These are phyloP conservation scores for Colletotrichum acutatum DNA, from an alignment of 2,329 filamentous ascomycete species.

Conservation along the genomic window DNA sequence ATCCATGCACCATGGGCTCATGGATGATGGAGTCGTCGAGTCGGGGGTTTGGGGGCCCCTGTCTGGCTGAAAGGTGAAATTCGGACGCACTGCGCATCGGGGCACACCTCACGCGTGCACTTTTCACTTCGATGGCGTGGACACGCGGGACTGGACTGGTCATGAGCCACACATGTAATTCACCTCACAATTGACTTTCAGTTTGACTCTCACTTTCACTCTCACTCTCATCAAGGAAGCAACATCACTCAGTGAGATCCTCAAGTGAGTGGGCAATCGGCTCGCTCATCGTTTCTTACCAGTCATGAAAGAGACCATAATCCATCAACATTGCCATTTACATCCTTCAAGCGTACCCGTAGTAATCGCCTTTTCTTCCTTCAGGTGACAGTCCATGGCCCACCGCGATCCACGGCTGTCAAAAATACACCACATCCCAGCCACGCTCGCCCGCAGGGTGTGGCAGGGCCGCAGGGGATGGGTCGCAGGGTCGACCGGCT, in stretches of 20 bases:
- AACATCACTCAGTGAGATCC: background rate
- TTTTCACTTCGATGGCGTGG: background rate
- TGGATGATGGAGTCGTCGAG: background rate
- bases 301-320: background rate
- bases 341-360: background rate
- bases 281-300: background rate
- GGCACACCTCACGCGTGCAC: background rate
- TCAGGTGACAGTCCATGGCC: background rate
- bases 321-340: background rate
- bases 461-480: background rate
- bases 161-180: background rate
- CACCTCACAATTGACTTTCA: background rate
- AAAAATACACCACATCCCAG: background rate
- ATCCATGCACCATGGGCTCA: too few relatives aligned
- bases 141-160: background rate
- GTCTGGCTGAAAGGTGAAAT: slow-evolving; percentile 16
- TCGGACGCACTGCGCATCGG: background rate
- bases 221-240: background rate
- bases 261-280: background rate
- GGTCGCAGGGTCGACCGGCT: slow-evolving; percentile 16
- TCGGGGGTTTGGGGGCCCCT: slow-evolving; percentile 16
- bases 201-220: too few relatives aligned
- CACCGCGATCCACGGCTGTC: background rate
- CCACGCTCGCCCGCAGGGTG: background rate
- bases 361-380: background rate